These are phyloP conservation scores for Populus ilicifolia DNA, from an alignment of 345 rosid species.

Conservation along the genomic window DNA sequence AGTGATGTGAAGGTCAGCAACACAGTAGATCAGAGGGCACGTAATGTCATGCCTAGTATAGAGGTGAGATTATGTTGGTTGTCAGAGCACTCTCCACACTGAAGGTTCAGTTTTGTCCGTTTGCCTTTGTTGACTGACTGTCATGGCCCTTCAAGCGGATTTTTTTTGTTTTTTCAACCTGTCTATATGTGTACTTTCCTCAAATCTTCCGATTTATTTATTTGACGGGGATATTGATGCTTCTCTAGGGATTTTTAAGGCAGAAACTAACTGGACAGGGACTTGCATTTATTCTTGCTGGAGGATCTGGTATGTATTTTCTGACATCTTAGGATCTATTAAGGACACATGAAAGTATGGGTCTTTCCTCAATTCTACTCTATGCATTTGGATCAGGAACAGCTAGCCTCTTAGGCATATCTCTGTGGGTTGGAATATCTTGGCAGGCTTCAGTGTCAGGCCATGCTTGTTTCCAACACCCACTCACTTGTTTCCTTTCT, in stretches of 20 bases:
- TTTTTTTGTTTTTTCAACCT: background rate
- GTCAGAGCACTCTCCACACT: background rate
- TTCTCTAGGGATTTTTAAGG: slow-evolving; percentile 76
- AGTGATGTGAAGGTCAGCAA: slow-evolving; percentile 84
- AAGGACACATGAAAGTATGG: background rate
- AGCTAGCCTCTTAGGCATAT: background rate
- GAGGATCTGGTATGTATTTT: slow-evolving; percentile 84
- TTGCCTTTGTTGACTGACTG: slow-evolving; percentile 2
- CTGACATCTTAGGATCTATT: background rate
- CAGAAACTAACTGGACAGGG: slow-evolving; percentile 92
- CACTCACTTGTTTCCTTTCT: background rate
- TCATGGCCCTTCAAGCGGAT: background rate
- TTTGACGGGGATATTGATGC: slow-evolving; percentile 14
- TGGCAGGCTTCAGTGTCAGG: background rate
- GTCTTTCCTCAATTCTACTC: background rate
- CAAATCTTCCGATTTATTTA: background rate
- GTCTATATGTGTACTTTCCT: background rate
- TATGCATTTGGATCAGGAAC: background rate
- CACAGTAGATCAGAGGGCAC: slow-evolving; percentile 71
- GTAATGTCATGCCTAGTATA: slow-evolving; percentile 56
- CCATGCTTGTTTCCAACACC: background rate
- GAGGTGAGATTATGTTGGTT: slow-evolving; percentile 51
- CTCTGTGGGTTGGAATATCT: background rate
- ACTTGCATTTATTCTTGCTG: slow-evolving; percentile 85
- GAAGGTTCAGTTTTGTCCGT: background rate